Base-by-base conservation (phyloP, 305 asterid genomes). In the Withania somnifera region DNA sequence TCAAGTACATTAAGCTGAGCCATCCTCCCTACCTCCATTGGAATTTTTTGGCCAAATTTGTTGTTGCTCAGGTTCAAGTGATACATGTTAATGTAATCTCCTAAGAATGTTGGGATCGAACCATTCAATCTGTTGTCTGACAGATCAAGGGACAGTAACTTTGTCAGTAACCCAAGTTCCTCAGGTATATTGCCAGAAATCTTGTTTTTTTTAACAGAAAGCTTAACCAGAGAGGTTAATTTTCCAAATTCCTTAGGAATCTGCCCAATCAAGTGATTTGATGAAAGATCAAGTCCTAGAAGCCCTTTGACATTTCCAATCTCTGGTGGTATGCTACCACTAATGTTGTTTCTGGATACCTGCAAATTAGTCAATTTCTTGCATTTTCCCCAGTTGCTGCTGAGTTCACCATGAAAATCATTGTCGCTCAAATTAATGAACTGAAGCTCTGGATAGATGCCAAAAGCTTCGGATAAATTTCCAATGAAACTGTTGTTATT, bases 391-490 rank as follows among this genome's bases (percentile, higher is more conserved):
- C n/a, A n/a, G n/a, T n/a, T n/a, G n/a, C n/a, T n/a, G n/a, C n/a
- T n/a, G n/a, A n/a, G n/a, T n/a, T n/a, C n/a, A n/a, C n/a, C n/a
- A n/a, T n/a, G n/a, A n/a, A n/a, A n/a, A n/a, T n/a, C n/a, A n/a
- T n/a, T n/a, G n/a, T n/a, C n/a, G n/a, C n/a, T n/a, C n/a, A n/a
- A n/a, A 34, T 36, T 2, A 36, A 66, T 78, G 22, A 52, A 54
- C 47, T 26, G 15, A 30, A 83, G 73, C 53, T 78, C 38, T 11
- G 85, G 84, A 61, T 80, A 80, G 30, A 76, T 32, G 5, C 86
- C 86, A 67, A 86, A 86, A 28, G 42, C 32, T 80, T 79, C 75
- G 0, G 83, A 75, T 1, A 86, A 34, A 13, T 79, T 22, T 14
- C 84, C 86, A 0, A 36, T 67, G 20, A 87, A 45, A 20, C 11